Evolutionary conservation across 2,329 filamentous ascomycete species (phyloP).

Genomic region (Biscogniauxia marginata): DNA sequence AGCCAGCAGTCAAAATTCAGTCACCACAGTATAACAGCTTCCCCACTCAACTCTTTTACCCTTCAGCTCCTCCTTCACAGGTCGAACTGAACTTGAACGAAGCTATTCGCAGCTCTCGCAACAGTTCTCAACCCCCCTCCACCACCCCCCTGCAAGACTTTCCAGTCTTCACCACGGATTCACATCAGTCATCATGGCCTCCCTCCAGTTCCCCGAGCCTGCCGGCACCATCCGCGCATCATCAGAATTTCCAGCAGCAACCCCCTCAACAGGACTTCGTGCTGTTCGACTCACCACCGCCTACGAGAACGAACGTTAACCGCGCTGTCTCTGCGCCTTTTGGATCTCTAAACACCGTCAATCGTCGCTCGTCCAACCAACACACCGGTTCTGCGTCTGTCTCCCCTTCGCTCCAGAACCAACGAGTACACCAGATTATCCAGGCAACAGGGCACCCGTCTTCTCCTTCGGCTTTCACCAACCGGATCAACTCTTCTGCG

Average conservation of each 20-base stretch:
- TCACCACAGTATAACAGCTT: constrained; percentile 42
- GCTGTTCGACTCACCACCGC: constrained; percentile 62
- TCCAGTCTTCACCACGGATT: constrained; percentile 81
- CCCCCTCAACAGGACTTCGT: constrained; percentile 71
- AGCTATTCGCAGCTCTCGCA: constrained; percentile 57
- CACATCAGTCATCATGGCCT: constrained; percentile 74
- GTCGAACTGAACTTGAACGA: constrained; percentile 68
- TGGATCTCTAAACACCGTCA: constrained; percentile 38
- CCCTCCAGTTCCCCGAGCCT: constrained; percentile 64
- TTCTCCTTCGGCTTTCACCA: constrained; percentile 53
- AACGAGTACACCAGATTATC: constrained; percentile 59
- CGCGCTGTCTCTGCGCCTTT: constrained; percentile 43
- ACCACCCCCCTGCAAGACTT: constrained; percentile 66
- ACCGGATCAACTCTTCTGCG: constrained; percentile 55
- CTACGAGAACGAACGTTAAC: constrained; percentile 43
- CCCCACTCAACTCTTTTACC: constrained; percentile 46
- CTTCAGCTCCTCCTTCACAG: constrained; percentile 54
- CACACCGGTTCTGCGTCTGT: constrained; percentile 36
- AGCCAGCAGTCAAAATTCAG: constrained; percentile 52
- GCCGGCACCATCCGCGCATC: constrained; percentile 62
- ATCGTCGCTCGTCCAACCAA: constrained; percentile 45
- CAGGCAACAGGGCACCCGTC: constrained; percentile 55
- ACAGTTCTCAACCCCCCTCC: constrained; percentile 55
- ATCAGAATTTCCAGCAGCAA: constrained; percentile 51
- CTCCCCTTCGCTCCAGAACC: constrained; percentile 51